Evolutionary conservation across 2,329 filamentous ascomycete genomes (phyloP), one percentile per base, ranked within the genome.

Genomic region (Fusarium sp.): DNA sequence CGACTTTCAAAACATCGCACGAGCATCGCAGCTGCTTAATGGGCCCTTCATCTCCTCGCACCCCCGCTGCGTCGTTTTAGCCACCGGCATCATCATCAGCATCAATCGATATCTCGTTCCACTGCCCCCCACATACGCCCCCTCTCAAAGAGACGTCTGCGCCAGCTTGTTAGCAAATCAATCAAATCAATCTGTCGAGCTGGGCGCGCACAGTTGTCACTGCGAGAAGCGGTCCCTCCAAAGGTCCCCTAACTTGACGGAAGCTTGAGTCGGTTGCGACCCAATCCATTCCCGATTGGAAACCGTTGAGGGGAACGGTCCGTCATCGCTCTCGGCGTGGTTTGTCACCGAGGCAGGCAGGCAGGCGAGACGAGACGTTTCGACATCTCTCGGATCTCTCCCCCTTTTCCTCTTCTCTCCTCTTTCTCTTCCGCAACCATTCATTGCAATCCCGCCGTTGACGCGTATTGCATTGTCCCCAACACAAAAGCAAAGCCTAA

Each of bases 21-120:
- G 63, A 63, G 50, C 57, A 37, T 70, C 25, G 67, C 59, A 37
- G 58, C 20, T 70, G 61, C 56, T 69, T 65, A 33, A 70, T 63
- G 70, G 59, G 58, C 66, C 70, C 69, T 72, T 72, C 54, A 62
- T 56, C 25, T 63, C 59, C 69, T 69, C 54, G 47, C 66, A 54
- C 56, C 56, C 66, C 60, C 70, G 33, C 63, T 62, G 47, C 63
- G 57, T 68, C 63, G 32, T 64, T 66, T 68, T 62, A 63, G 27
- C 71, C 54, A 69, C 43, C 32, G 47, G 45, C 64, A 60, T 68
- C 63, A 69, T 66, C 72, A 75, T 64, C 67, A 78, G 66, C 68
- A 76, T 78, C 74, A 77, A 77, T 77, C 69, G 71, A 78, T 72
- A 78, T 76, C 76, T 78, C 76, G 76, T 78, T 75, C 76, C 76